Evolutionary conservation across 2,329 filamentous ascomycete genomes (phyloP).

Genomic region (Lecanicillium sp.): DNA sequence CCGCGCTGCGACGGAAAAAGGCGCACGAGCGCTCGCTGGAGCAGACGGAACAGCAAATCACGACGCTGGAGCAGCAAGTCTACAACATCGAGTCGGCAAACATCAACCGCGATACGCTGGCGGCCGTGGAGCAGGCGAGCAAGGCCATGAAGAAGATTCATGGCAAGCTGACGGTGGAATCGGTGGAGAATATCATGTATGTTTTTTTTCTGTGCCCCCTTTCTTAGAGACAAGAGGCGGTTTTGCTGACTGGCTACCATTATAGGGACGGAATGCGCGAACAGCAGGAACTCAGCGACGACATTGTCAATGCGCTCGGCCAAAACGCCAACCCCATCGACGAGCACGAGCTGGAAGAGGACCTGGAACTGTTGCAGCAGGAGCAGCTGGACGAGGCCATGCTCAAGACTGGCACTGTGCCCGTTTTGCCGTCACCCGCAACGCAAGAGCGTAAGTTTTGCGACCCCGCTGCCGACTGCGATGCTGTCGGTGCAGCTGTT

Average conservation of each 20-base stretch:
- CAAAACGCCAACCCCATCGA: conserved; percentile 64
- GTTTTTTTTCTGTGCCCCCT: conserved; percentile 25
- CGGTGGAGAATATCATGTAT: conserved; percentile 92
- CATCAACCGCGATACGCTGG: conserved; percentile 94
- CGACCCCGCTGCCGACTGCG: too few species aligned
- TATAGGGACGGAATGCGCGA: conserved; percentile 81
- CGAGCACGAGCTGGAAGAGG: conserved; percentile 77
- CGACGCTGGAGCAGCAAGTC: conserved; percentile 89
- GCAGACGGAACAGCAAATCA: conserved; percentile 83
- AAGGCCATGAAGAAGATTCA: conserved; percentile 92
- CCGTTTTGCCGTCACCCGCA: conserved; percentile 71
- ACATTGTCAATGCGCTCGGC: conserved; percentile 83
- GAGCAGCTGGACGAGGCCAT: conserved; percentile 91
- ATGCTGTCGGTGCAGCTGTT: conserved; percentile 22
- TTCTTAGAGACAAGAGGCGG: background rate
- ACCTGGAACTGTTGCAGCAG: conserved; percentile 82
- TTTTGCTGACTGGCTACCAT: conserved; percentile 19
- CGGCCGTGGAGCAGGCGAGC: conserved; percentile 87
- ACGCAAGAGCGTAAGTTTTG: conserved; percentile 64
- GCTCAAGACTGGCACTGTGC: conserved; percentile 79
- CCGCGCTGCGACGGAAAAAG: conserved; percentile 90
- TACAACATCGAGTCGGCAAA: conserved; percentile 96
- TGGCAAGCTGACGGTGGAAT: conserved; percentile 81
- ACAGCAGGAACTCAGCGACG: conserved; percentile 86
- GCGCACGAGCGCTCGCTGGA: conserved; percentile 84